Base-by-base conservation (phyloP, 1,139 yeast genomes). In the Debaryomyces sp. region DNA sequence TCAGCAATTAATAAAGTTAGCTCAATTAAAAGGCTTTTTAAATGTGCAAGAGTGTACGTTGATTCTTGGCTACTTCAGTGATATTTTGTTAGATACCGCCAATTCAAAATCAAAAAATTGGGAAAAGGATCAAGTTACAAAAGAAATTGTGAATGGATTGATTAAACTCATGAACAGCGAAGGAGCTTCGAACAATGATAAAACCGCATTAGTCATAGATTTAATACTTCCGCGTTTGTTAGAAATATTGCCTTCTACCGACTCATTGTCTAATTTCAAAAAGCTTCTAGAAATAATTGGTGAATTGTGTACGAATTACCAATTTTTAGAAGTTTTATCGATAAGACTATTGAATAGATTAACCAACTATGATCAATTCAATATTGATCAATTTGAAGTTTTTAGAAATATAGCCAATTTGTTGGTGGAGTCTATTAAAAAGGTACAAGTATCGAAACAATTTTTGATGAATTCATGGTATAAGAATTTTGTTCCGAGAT, bases 31-130 rank as follows among this genome's bases (percentile, higher is more conserved):
- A 2, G 67, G 66, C 1, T 82, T 80, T 53, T 66, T 89, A 41
- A 66, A 65, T 9, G 57, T 60, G 1, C 80, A 80, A 44, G 96
- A 91, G 57, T 63, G 81, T 30, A 78, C 82, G 21, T 67, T 88
- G 47, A 70, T 89, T 7, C 80, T 87, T 29, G 89, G 84, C 51
- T 84, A 87, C 57, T 71, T 91, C 38, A 82, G 84, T 30, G 90
- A 85, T 40, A 78, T 84, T 21, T 69, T 88, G 8, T 50, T 58
- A 5, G 53, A 53, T 6, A 50, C 58, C 7, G 61, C 86, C n/a
- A 67, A 71, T 6, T 71, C 68, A 29, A 72, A 70, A 39, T 74
- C 71, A 23, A 70, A 72, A 45, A 72, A 50, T 10, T 67, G 71
- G 69, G 63, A 62, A 37, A 55, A 56, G 0, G 78, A 75, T 50